A percentile compares a stretch with the other conserved stretches of the same genome.
These are phyloP conservation scores for Pelargonium australe DNA, from an alignment of 441 rosid genomes.

Conservation along the genomic window DNA sequence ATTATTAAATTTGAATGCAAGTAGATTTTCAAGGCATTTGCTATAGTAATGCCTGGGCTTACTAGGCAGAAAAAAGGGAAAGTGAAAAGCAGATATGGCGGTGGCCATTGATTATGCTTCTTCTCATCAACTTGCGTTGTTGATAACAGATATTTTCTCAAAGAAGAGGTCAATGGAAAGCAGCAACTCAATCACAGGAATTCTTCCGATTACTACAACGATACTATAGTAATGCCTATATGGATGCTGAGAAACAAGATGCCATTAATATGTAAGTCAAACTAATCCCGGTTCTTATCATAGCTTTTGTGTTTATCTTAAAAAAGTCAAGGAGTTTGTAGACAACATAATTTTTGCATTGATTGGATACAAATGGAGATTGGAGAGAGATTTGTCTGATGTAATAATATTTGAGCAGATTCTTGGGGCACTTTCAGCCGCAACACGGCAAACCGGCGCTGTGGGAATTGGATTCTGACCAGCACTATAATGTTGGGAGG, in stretches of 20 bases:
- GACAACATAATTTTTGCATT: conserved; percentile 5
- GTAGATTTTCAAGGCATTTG: background rate
- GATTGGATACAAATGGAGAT: background rate
- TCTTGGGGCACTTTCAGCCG: conserved; percentile 90
- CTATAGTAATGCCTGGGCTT: background rate
- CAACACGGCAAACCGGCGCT: conserved; percentile 69
- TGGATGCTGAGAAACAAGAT: conserved; percentile 96
- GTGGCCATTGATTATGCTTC: background rate
- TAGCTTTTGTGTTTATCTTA: background rate
- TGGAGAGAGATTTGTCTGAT: conserved; percentile 4
- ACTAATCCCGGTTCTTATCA: background rate
- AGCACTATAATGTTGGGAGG: conserved; percentile 50
- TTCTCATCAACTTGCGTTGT: conserved; percentile 15
- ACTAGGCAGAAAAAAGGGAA: too few species aligned
- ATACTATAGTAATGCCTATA: conserved; percentile 88
- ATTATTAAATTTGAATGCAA: background rate
- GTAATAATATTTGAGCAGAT: conserved; percentile 40
- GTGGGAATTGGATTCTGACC: conserved; percentile 94
- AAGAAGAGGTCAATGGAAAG: conserved; percentile 99
- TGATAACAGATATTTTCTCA: conserved; percentile 67
- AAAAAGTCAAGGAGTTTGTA: background rate
- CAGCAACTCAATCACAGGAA: conserved; percentile 99
- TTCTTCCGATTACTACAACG: conserved; percentile 97
- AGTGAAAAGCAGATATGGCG: too few species aligned
- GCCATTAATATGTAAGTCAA: conserved; percentile 81